Evolutionary conservation across 2,329 filamentous ascomycete genomes (phyloP).

Genomic region (Dothideomycetes sp.): DNA sequence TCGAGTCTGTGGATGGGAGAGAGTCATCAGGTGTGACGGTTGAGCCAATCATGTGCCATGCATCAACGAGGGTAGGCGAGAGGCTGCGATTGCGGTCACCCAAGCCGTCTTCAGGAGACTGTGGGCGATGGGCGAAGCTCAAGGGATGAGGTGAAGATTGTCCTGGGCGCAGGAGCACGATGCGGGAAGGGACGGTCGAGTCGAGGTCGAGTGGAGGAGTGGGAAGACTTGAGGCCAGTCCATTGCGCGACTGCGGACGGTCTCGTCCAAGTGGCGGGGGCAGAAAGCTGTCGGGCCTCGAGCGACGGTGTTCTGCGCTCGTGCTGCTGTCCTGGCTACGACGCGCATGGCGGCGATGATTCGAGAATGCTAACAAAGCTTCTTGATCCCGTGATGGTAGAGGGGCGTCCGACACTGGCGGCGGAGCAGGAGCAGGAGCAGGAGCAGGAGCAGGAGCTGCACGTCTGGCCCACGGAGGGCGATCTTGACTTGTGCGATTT

Average conservation of each 20-base stretch:
- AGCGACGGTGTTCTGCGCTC: too few relatives aligned
- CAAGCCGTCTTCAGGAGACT: slow-evolving; percentile 44
- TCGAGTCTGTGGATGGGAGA: slow-evolving; percentile 70
- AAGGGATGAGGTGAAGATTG: slow-evolving; percentile 7
- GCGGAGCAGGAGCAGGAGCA: slow-evolving; percentile 14
- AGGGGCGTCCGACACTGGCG: slow-evolving; percentile 7
- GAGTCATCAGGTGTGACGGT: slow-evolving; percentile 76
- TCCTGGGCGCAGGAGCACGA: neutral
- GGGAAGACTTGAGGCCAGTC: neutral
- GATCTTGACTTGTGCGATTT: slow-evolving; percentile 21
- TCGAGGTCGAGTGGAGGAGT: slow-evolving; percentile 8
- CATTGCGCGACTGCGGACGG: slow-evolving; percentile 9
- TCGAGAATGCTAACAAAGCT: too few relatives aligned
- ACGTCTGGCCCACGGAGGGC: slow-evolving; percentile 5
- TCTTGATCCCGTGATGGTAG: neutral
- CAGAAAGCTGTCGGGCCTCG: neutral
- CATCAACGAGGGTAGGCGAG: slow-evolving; percentile 43
- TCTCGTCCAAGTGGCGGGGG: slow-evolving; percentile 8
- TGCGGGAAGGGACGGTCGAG: neutral
- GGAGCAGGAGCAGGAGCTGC: neutral
- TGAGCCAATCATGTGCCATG: slow-evolving; percentile 72
- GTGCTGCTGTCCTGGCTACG: neutral
- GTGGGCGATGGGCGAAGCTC: slow-evolving; percentile 1
- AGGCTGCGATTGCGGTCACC: slow-evolving; percentile 77
- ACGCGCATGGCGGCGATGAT: neutral